These are phyloP conservation scores for Linum trigynum DNA, from an alignment of 345 rosid genomes.

Conservation along the genomic window DNA sequence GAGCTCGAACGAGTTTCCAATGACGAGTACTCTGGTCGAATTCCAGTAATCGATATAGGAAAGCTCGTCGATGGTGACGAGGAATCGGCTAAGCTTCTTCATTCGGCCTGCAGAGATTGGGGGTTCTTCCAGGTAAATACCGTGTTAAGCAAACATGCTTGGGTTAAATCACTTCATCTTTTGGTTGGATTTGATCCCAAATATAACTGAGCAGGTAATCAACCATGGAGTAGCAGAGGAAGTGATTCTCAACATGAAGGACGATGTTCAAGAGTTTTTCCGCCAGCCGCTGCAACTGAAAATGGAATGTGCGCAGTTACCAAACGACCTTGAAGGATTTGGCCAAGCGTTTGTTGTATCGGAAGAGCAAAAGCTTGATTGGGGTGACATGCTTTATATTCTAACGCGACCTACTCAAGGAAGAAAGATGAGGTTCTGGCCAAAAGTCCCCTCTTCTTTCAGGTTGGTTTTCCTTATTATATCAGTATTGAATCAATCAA, in stretches of 20 bases:
- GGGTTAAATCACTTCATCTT: too few species aligned
- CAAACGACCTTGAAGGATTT: slow-evolving; percentile 35
- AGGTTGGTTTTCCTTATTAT: too few species aligned
- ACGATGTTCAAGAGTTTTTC: too few species aligned
- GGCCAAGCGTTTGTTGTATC: slow-evolving; percentile 49
- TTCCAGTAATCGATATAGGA: slow-evolving; percentile 37
- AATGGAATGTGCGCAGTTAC: slow-evolving; percentile 26
- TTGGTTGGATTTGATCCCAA: too few species aligned
- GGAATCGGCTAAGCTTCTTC: slow-evolving; percentile 22
- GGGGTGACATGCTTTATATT: slow-evolving; percentile 48
- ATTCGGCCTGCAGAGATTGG: slow-evolving; percentile 44
- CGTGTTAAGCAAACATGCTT: too few species aligned
- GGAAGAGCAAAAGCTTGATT: slow-evolving; percentile 41
- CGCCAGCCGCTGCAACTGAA: slow-evolving; percentile 22
- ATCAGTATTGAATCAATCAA: too few species aligned
- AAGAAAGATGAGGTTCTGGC: slow-evolving; percentile 32
- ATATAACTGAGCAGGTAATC: slow-evolving; percentile 13
- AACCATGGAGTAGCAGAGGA: slow-evolving; percentile 23
- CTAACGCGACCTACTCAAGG: slow-evolving; percentile 14
- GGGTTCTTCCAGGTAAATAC: slow-evolving; percentile 69
- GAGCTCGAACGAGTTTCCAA: slow-evolving; percentile 12
- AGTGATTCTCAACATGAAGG: too few species aligned
- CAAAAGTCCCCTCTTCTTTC: background rate
- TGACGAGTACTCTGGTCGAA: slow-evolving; percentile 14
- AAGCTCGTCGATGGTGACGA: slow-evolving; percentile 15